Evolutionary conservation across 2,329 filamentous ascomycete species (phyloP), one percentile per base, ranked within the genome.

Genomic region (Botrytis elliptica): DNA sequence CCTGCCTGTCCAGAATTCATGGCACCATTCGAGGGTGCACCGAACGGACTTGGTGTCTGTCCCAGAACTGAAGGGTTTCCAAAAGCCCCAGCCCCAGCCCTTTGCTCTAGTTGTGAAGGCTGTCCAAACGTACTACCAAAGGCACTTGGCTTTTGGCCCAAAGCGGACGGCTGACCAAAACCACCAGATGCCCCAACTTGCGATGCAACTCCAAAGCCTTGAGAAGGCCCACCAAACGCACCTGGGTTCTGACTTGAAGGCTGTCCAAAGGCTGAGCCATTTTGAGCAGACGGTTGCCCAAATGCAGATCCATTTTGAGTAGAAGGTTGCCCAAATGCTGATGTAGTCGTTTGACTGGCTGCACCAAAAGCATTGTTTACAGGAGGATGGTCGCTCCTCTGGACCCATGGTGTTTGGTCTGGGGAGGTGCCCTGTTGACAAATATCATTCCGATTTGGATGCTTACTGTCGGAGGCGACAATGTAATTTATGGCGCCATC

Each of bases 361-460:
- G 75, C 69, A 60, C 75, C 70, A 68, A 78, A 74, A 57, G 29
- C 64, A 52, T 29, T 73, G 29, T 9, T 71, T 29, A 29, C 33
- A 63, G 73, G 38, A 40, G 75, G 88, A 88, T 72, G 70, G 68
- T 73, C 74, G 22, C 55, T 40, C 33, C 52, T 64, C 44, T 72
- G 71, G 59, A 60, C 29, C 71, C 71, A 72, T 81, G 64, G 85
- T n/a, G 42, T 71, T n/a, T 70, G 72, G 29, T 68, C 73, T 29
- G 55, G 38, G 20, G 52, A 67, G 9, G 62, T 73, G 64, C 55
- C 81, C 84, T 83, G 83, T 83, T 72, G 85, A 84, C 81, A 87
- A 33, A 91, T 85, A 76, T 95, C 92, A 70, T 87, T 84, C 59
- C 93, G 88, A 79, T 96, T 97, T 1, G 93, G 93, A 78, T 94